Base-by-base conservation (phyloP, 352 stramenopile genomes). In the Pythium myriotylum region DNA sequence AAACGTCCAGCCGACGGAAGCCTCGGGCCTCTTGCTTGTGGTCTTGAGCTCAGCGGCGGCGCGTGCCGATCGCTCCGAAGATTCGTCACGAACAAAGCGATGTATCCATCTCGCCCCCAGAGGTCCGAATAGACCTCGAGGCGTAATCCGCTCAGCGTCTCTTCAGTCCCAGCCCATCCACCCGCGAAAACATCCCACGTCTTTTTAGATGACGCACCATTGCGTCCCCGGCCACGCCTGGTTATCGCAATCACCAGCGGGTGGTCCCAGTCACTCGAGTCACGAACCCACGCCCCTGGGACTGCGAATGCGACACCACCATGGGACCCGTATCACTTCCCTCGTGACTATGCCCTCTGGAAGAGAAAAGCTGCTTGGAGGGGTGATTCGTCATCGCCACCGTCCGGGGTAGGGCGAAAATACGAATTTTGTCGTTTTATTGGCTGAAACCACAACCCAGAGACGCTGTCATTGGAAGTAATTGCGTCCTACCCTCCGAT, bases 361-460 rank as follows among this genome's bases (percentile, higher is more conserved):
- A 5, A 46, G 27, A 35, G 40, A 43, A 23, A 27, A 24, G 27
- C 42, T 61, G 54, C 54, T 61, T 61, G 54, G 54, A 32, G 14
- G 26, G 13, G 46, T 40, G 56, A 56, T 65, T 27, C 58, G 58
- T 65, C 58, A 65, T 65, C 58, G 20, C 13, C 20, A 1, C n/a
- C 17, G 27, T 37, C 23, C 37, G 47, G 58, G 58, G 10, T 65
- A 58, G 58, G 58, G 14, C 17, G 5, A 40, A 24, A 20, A 1
- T 19, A 8, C 33, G 19, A 24, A 60, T 41, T 32, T 40, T 40
- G 32, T 23, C 17, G 16, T 42, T 1, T 56, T 7, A 57, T 64
- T 64, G 57, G 57, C 39, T 43, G 55, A 64, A 58, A 57, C 37
- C 54, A 35, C 0, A 37, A 29, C 20, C 12, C 29, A 62, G 46